Base-by-base conservation (phyloP, 75 land plant species). In the Pinus taeda region DNA sequence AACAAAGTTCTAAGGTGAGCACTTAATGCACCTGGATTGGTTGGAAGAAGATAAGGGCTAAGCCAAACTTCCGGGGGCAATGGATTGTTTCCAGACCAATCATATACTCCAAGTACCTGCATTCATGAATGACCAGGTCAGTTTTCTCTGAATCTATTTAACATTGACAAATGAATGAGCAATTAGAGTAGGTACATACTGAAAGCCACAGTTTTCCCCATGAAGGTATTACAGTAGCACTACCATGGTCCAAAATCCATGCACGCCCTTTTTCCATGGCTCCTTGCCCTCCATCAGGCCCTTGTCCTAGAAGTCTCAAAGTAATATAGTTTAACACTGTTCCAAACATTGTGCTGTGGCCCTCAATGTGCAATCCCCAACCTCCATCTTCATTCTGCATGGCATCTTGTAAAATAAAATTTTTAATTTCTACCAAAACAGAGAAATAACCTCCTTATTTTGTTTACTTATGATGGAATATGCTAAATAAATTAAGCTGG, bases 191-290 rank as follows among this genome's bases (percentile, higher is more conserved):
- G 60, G 24, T 61, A 70, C 82, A 9, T 85, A 92, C 99, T 20
- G 98, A 88, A 70, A 97, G 96, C 99, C 99, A 97, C 84, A 97
- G 84, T 78, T 97, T 97, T n/a, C 99, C 99, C 99, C 99, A 97
- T 55, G 96, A 93, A n/a, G 99, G 86, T 57, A 91, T 87, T 13
- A 81, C 74, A 57, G 95, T 90, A n/a, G 94, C 94, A 74, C 94
- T 77, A 15, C 99, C 99, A 87, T 93, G 99, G n/a, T 85, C 84
- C 74, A 92, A 77, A 76, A 97, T 91, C 99, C 99, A 97, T n/a
- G 75, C 74, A 36, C 91, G 76, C 21, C 87, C 99, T 78, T 77
- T 91, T 76, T 88, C 91, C 91, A 97, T 86, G 42, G 90, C 88
- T 4, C 91, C 90, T 59, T 83, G 75, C 15, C 93, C 95, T 77